Conservation (phyloP, 75 land plant species). For the Cunninghamia lanceolata region DNA sequence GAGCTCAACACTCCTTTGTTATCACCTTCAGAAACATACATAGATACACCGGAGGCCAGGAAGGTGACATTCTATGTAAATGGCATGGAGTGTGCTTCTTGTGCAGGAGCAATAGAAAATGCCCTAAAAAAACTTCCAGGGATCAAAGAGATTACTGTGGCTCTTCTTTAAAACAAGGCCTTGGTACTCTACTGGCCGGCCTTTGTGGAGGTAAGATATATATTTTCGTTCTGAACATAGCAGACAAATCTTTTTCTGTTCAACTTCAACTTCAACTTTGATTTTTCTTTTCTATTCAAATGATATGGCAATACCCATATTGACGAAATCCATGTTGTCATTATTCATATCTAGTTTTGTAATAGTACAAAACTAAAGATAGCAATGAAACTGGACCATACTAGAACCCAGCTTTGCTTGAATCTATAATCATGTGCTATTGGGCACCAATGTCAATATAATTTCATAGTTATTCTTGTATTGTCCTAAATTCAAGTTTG, state of each 20-base stretch:
- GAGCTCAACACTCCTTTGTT: not conserved
- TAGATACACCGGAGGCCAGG: constrained; percentile 3
- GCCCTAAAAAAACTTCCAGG: constrained; percentile 59
- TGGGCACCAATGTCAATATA: not conserved
- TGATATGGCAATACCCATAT: too few relatives aligned
- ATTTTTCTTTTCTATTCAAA: too few relatives aligned
- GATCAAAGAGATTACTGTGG: constrained; percentile 60
- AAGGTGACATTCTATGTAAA: constrained; percentile 45
- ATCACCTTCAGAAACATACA: not conserved
- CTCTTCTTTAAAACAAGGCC: constrained; percentile 74
- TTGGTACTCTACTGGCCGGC: constrained; percentile 61
- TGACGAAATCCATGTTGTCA: too few relatives aligned
- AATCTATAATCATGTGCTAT: not conserved
- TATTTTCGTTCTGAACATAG: too few relatives aligned
- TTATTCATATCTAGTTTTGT: too few relatives aligned
- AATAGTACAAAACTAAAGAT: too few relatives aligned
- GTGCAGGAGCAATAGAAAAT: constrained; percentile 78
- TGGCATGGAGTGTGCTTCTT: constrained; percentile 84
- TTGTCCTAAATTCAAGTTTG: not conserved
- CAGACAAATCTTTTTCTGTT: too few relatives aligned
- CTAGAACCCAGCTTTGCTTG: not conserved
- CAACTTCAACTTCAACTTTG: too few relatives aligned
- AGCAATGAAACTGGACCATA: not conserved
- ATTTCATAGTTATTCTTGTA: not conserved
- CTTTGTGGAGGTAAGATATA: constrained; percentile 46